These are phyloP conservation scores for Chalciporus piperatus DNA, from an alignment of 768 basidiomycete species.

Conservation along the genomic window DNA sequence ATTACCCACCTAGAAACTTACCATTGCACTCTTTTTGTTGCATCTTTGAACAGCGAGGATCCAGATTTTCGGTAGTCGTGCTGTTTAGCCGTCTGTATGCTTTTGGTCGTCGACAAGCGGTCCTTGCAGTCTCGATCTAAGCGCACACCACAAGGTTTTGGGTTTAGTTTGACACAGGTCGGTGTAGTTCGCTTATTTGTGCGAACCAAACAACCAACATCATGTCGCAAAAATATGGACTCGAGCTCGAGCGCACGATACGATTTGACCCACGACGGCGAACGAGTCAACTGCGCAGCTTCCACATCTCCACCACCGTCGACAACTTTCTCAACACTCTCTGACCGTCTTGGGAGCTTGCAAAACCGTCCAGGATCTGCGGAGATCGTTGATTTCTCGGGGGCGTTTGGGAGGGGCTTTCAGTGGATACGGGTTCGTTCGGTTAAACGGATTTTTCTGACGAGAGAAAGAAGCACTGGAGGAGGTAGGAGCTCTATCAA, in stretches of 20 bases:
- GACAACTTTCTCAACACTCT: neutral
- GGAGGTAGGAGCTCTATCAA: neutral
- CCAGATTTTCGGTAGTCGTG: no score
- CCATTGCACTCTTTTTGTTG: no score
- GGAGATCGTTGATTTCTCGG: conserved; percentile 48
- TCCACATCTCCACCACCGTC: neutral
- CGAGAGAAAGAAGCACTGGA: neutral
- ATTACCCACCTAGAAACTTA: no score
- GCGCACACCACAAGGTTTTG: no score
- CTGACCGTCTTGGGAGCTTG: conserved; percentile 52
- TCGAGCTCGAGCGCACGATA: conserved; percentile 18
- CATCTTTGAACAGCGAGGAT: no score
- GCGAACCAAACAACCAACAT: conserved; percentile 33
- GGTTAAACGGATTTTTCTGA: neutral
- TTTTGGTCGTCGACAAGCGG: no score
- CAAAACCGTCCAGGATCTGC: conserved; percentile 61
- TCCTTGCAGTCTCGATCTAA: no score
- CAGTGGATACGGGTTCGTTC: neutral
- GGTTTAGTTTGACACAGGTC: no score
- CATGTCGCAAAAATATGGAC: conserved; percentile 36
- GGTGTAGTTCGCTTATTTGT: conserved; percentile 31
- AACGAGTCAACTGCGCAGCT: neutral
- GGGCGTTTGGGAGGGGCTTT: neutral
- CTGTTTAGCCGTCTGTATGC: no score
- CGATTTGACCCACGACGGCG: conserved; percentile 25